Conservation (phyloP, 2,329 filamentous ascomycete species). For the Colletotrichum karsti region DNA sequence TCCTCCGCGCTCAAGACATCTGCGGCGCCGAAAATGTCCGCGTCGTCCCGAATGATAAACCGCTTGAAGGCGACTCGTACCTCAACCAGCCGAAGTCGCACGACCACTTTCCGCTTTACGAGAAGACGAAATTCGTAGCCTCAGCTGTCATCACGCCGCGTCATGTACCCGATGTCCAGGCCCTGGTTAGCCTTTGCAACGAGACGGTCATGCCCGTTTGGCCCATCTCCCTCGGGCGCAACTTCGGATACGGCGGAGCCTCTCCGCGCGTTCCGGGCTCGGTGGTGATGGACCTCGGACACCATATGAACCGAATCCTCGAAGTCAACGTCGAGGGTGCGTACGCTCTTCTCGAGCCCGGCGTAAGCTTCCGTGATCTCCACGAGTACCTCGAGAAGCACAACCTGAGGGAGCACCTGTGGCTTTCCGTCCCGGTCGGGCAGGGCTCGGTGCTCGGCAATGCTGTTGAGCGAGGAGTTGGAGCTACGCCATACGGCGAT, state of each 20-base stretch:
- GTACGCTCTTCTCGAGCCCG: slow-evolving; percentile 52
- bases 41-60: slow-evolving; percentile 19
- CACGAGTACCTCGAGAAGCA: slow-evolving; percentile 43
- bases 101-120: slow-evolving; percentile 47
- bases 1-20: slow-evolving; percentile 28
- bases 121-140: slow-evolving; percentile 51
- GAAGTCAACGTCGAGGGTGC: slow-evolving; percentile 46
- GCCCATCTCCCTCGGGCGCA: slow-evolving; percentile 47
- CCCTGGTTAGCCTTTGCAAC: slow-evolving; percentile 45
- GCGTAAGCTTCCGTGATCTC: slow-evolving; percentile 48
- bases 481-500: slow-evolving; percentile 55
- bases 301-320: slow-evolving; percentile 49
- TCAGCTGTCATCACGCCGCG: slow-evolving; percentile 44
- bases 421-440: slow-evolving; percentile 53
- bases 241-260: slow-evolving; percentile 53
- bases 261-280: slow-evolving; percentile 52
- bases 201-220: slow-evolving; percentile 43
- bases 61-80: slow-evolving; percentile 29
- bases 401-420: slow-evolving; percentile 45
- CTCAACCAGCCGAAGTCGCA: slow-evolving; percentile 38
- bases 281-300: slow-evolving; percentile 50
- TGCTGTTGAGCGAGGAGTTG: slow-evolving; percentile 52
- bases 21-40: slow-evolving; percentile 35
- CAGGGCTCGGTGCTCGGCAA: slow-evolving; percentile 57
- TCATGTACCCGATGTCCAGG: slow-evolving; percentile 53